phyloP scores from a whole-genome alignment of 768 basidiomycete genomes.

The Favolaschia claudopus region DNA sequence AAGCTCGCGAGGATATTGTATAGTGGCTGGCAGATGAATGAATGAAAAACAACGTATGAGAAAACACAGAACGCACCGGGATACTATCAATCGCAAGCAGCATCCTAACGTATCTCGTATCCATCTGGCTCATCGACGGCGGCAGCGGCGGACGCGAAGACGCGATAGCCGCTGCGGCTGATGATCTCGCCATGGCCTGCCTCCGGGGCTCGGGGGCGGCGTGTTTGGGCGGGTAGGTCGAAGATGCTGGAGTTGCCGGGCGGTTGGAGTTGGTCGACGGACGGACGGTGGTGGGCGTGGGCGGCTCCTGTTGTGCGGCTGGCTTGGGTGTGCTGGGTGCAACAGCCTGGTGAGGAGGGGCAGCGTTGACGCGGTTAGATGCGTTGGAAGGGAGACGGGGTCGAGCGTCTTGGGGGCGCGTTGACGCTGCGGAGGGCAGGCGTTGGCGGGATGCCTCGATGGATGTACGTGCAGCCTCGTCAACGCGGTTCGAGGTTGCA shows the following conservation, averaged over 20 bases:
- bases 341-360: neutral
- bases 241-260: neutral
- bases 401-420: neutral
- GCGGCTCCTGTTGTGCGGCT: neutral
- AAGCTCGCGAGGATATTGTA: slow-evolving; percentile 62
- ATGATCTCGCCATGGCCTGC: no score
- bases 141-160: slow-evolving; percentile 10
- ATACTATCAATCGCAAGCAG: slow-evolving; percentile 66
- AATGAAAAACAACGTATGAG: neutral
- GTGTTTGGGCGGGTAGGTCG: neutral
- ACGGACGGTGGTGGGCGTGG: neutral
- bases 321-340: neutral
- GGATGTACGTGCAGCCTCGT: neutral
- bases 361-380: neutral
- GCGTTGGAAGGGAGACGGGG: neutral
- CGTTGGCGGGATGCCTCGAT: neutral
- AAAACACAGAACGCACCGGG: slow-evolving; percentile 33
- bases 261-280: slow-evolving; percentile 1
- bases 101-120: slow-evolving; percentile 68
- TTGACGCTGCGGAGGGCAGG: neutral
- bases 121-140: slow-evolving; percentile 31
- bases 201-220: no score
- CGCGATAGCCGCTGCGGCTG: no score
- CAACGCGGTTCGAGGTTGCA: neutral
- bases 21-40: slow-evolving; percentile 23